A percentile compares a stretch with the other conserved stretches of the same genome.
phyloP scores from a whole-genome alignment of 2,329 filamentous ascomycete species.

The Monosporascus sp. region DNA sequence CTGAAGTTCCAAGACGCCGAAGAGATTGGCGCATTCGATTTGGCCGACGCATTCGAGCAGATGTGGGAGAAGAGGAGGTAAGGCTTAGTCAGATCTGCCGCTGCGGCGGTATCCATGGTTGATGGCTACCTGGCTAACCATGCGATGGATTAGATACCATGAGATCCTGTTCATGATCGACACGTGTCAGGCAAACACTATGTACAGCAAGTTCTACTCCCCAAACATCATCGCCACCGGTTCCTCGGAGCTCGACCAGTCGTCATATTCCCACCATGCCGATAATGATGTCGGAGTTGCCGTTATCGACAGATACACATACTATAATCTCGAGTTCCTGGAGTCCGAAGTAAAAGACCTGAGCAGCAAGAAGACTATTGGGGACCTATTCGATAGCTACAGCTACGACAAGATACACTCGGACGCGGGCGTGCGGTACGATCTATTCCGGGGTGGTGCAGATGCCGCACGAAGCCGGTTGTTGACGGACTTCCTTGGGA shows the following conservation, averaged over 20 bases:
- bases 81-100: slow-evolving; percentile 2
- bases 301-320: slow-evolving; percentile 97
- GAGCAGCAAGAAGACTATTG: slow-evolving; percentile 81
- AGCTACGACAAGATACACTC: slow-evolving; percentile 93
- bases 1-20: slow-evolving; percentile 98
- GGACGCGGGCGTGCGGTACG: slow-evolving; percentile 85
- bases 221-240: slow-evolving; percentile 97
- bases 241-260: slow-evolving; percentile 93
- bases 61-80: slow-evolving; percentile 99
- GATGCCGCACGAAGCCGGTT: slow-evolving; percentile 70
- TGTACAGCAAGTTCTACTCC: slow-evolving; percentile 98
- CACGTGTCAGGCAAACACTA: slow-evolving; percentile 98
- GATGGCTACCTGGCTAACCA: neutral
- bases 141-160: slow-evolving; percentile 60
- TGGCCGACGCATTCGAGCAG: slow-evolving; percentile 96
- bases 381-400: slow-evolving; percentile 93
- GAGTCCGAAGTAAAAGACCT: slow-evolving; percentile 85
- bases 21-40: slow-evolving; percentile 92
- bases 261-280: slow-evolving; percentile 94
- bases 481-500: slow-evolving; percentile 96
- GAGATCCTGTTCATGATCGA: slow-evolving; percentile 99
- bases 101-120: neutral
- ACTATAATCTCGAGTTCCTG: slow-evolving; percentile 96
- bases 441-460: slow-evolving; percentile 86
- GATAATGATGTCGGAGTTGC: slow-evolving; percentile 97